A percentile compares a stretch with the other conserved stretches of the same genome.
Evolutionary conservation across 495 filamentous ascomycete species (phyloP).

Genomic region (Daldinia decipiens): DNA sequence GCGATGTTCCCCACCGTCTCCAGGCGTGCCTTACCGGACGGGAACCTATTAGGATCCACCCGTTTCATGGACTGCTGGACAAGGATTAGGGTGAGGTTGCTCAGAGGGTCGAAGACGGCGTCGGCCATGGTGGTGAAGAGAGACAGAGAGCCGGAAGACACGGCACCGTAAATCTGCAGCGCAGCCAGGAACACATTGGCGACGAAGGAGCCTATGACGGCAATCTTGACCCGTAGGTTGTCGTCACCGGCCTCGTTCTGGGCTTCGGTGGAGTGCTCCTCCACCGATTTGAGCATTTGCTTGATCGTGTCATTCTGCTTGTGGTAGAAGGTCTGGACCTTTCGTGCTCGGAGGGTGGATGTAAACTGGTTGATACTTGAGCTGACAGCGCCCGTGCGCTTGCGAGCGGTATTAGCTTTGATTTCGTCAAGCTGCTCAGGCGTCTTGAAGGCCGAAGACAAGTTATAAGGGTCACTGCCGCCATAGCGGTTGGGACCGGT

Average conservation of each 20-base stretch:
- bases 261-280: constrained; percentile 69
- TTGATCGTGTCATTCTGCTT: constrained; percentile 93
- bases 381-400: constrained; percentile 63
- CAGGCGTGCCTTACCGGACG: constrained; percentile 91
- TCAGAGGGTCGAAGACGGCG: constrained; percentile 92
- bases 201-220: constrained; percentile 86
- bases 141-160: constrained; percentile 86
- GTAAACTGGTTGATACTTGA: constrained; percentile 17
- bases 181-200: constrained; percentile 83
- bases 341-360: constrained; percentile 57
- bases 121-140: constrained; percentile 99
- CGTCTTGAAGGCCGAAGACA: constrained; percentile 82
- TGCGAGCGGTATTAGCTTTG: constrained; percentile 82
- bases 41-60: constrained; percentile 91
- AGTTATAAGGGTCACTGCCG: constrained; percentile 81
- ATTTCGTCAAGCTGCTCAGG: constrained; percentile 81
- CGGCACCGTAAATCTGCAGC: constrained; percentile 89
- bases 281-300: constrained; percentile 88
- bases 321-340: constrained; percentile 86
- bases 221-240: constrained; percentile 85
- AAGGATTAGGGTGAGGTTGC: constrained; percentile 88
- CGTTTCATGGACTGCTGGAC: constrained; percentile 87
- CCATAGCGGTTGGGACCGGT: constrained; percentile 55
- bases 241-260: constrained; percentile 71
- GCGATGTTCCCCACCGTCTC: constrained; percentile 97